These are phyloP conservation scores for Bauhinia variegata DNA, from an alignment of 306 rosid genomes.

Conservation along the genomic window DNA sequence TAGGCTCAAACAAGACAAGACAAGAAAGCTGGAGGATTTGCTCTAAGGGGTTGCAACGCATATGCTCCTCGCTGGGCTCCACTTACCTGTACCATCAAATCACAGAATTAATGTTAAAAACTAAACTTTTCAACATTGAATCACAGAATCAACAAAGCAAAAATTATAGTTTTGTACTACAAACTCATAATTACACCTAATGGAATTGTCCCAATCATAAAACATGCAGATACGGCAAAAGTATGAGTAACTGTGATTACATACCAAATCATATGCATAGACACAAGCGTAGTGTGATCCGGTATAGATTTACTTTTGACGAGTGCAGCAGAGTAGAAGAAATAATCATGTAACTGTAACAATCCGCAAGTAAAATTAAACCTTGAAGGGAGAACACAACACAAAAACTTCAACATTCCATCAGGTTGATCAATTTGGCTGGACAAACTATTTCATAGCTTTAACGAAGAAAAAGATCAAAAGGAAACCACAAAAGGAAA, in stretches of 20 bases:
- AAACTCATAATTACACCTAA: no score
- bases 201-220: no score
- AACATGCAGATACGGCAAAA: slow-evolving; percentile 10
- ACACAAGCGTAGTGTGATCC: slow-evolving; percentile 86
- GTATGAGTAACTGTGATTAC: slow-evolving; percentile 37
- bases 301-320: slow-evolving; percentile 95
- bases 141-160: no score
- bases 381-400: neutral
- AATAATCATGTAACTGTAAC: slow-evolving; percentile 1
- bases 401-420: slow-evolving; percentile 7
- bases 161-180: no score
- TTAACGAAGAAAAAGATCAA: slow-evolving; percentile 19
- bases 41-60: no score
- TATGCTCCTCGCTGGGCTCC: no score
- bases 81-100: slow-evolving; percentile 59
- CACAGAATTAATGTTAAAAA: no score
- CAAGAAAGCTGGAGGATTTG: no score
- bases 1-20: no score
- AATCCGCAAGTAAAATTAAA: neutral
- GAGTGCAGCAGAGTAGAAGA: slow-evolving; percentile 72
- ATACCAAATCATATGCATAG: slow-evolving; percentile 86
- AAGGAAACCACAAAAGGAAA: no score
- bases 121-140: no score
- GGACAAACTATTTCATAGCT: slow-evolving; percentile 2
- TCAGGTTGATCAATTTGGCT: slow-evolving; percentile 1